phyloP scores from a whole-genome alignment of 306 rosid species.

The Lathyrus oleraceus region DNA sequence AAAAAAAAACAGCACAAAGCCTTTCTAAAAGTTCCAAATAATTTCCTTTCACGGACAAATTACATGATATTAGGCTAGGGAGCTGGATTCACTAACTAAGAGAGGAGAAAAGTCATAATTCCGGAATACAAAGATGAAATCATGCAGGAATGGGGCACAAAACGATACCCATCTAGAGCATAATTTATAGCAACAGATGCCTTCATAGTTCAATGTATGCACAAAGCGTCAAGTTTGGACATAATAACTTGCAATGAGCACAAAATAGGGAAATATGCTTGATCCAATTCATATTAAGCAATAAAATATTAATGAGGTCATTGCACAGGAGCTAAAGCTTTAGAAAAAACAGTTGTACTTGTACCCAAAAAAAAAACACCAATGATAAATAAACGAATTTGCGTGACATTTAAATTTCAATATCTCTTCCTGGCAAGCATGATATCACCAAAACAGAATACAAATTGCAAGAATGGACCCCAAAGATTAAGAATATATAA shows the following conservation, averaged over 20 bases:
- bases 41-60: neutral
- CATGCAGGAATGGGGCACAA: conserved; percentile 15
- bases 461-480: conserved; percentile 24
- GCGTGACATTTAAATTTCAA: conserved; percentile 15
- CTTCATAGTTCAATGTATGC: conserved; percentile 8
- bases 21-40: neutral
- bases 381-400: conserved; percentile 24
- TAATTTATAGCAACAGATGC: neutral
- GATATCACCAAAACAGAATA: conserved; percentile 18
- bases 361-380: neutral
- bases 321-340: conserved; percentile 13
- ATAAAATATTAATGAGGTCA: neutral
- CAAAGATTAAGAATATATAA: neutral
- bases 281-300: neutral
- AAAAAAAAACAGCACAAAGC: conserved; percentile 4
- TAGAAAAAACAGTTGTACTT: neutral
- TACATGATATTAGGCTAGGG: conserved; percentile 14
- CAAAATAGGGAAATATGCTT: conserved; percentile 9
- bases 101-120: neutral
- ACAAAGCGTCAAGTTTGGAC: conserved; percentile 18
- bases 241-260: conserved; percentile 7
- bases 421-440: conserved; percentile 25
- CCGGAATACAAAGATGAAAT: neutral
- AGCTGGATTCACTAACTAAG: neutral
- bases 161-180: neutral